Conservation (phyloP, 2,329 filamentous ascomycete genomes). For the Colletotrichum liaoningense region DNA sequence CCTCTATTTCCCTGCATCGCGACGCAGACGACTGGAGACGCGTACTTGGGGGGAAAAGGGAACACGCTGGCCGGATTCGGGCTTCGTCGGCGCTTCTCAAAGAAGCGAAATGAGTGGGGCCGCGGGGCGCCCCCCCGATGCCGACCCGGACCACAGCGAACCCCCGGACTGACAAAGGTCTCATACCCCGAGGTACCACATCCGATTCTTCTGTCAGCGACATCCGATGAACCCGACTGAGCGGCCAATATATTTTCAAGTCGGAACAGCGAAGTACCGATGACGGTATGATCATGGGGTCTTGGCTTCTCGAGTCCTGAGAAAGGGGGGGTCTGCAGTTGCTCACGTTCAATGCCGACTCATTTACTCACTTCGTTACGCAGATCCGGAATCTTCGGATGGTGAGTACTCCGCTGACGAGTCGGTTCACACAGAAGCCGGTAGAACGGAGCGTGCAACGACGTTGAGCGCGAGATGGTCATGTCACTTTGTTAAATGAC, state of each 20-base stretch:
- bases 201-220: background rate
- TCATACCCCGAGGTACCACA: too few relatives aligned
- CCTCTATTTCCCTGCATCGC: background rate
- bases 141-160: background rate
- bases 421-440: background rate
- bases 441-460: background rate
- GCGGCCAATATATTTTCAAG: background rate
- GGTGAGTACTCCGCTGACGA: background rate
- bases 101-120: background rate
- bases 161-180: too few relatives aligned
- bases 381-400: background rate
- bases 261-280: background rate
- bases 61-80: constrained; percentile 2
- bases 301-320: background rate
- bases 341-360: background rate
- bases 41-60: background rate
- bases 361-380: background rate
- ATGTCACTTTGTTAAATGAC: background rate
- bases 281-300: background rate
- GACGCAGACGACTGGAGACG: background rate
- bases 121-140: background rate
- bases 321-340: background rate
- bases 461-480: background rate
- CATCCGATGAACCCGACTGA: background rate
- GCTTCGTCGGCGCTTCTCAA: background rate